Conservation (phyloP, 2,329 filamentous ascomycete species). For the Xylariales sp. region DNA sequence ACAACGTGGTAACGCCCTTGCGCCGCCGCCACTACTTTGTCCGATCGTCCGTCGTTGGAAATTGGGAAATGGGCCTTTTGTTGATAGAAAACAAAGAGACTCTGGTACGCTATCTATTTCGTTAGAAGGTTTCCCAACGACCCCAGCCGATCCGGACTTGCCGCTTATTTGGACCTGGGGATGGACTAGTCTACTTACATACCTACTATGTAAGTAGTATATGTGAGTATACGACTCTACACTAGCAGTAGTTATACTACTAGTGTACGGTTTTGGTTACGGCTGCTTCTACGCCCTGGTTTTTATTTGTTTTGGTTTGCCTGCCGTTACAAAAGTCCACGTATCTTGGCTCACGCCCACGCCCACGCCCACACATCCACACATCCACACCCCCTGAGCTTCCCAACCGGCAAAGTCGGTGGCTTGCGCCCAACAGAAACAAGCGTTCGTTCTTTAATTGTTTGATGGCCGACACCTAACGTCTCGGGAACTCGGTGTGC, state of each 20-base stretch:
- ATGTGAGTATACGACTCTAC: too few species aligned
- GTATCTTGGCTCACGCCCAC: background rate
- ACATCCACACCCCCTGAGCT: background rate
- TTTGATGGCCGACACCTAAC: constrained; percentile 23
- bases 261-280: too few species aligned
- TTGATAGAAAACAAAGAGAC: background rate
- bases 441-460: constrained; percentile 10
- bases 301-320: constrained; percentile 2
- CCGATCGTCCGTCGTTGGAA: constrained; percentile 12
- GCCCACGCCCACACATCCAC: background rate
- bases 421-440: constrained; percentile 23
- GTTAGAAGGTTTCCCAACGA: background rate
- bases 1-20: constrained; percentile 33
- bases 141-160: constrained; percentile 10
- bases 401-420: constrained; percentile 11
- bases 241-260: too few species aligned
- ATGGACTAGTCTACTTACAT: background rate
- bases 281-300: background rate
- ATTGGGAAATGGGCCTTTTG: constrained; percentile 3
- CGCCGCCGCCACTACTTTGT: constrained; percentile 19
- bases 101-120: constrained; percentile 1
- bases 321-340: constrained; percentile 13
- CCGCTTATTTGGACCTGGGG: constrained; percentile 6
- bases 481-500: constrained; percentile 26
- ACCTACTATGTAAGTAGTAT: too few species aligned